These are phyloP conservation scores for Starmera quercuum DNA, from an alignment of 805 yeast genomes.

Conservation along the genomic window DNA sequence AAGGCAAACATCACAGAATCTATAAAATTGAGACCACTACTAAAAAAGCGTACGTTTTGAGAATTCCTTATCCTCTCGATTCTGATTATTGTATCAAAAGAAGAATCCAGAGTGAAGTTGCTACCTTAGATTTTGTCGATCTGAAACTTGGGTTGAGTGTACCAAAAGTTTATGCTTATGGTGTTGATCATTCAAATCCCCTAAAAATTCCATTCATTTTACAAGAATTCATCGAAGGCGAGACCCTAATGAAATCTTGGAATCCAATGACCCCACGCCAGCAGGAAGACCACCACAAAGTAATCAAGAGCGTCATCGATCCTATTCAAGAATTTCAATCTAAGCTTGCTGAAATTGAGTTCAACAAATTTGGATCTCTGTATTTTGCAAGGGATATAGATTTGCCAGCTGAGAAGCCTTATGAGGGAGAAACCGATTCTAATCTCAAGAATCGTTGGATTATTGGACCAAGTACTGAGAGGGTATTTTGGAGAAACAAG, in stretches of 20 bases:
- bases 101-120: slow-evolving; percentile 82
- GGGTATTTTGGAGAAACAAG: slow-evolving; percentile 67
- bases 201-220: slow-evolving; percentile 70
- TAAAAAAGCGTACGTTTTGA: slow-evolving; percentile 56
- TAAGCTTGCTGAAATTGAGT: slow-evolving; percentile 45
- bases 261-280: slow-evolving; percentile 67
- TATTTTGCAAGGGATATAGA: slow-evolving; percentile 69
- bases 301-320: slow-evolving; percentile 53
- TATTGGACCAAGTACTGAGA: slow-evolving; percentile 85
- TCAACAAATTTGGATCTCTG: slow-evolving; percentile 73
- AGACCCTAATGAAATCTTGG: slow-evolving; percentile 84
- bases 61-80: slow-evolving; percentile 79
- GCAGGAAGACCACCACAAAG: slow-evolving; percentile 40
- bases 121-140: slow-evolving; percentile 78
- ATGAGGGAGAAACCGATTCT: slow-evolving; percentile 53
- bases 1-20: slow-evolving; percentile 89
- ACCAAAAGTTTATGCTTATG: slow-evolving; percentile 67
- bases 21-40: slow-evolving; percentile 64
- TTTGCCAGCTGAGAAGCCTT: slow-evolving; percentile 30
- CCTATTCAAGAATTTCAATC: slow-evolving; percentile 67
- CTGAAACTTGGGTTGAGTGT: slow-evolving; percentile 59
- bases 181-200: slow-evolving; percentile 52
- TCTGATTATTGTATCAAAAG: slow-evolving; percentile 57
- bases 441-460: slow-evolving; percentile 64
- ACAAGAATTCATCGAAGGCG: slow-evolving; percentile 76